Conservation (phyloP, 2,329 filamentous ascomycete species). For the Fusarium transvaalense region DNA sequence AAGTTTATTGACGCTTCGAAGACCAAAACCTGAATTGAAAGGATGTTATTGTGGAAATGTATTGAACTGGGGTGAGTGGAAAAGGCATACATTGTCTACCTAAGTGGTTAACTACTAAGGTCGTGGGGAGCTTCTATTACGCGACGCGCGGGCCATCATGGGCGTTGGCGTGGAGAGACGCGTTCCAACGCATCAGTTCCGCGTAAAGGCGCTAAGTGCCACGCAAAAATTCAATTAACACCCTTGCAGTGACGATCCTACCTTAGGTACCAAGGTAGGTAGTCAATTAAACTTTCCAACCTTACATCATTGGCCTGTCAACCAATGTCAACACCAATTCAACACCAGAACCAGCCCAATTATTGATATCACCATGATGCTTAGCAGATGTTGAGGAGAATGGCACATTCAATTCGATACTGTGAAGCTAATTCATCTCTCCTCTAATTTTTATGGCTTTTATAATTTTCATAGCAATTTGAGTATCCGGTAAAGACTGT, state of each 20-base stretch:
- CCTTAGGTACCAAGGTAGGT: no score
- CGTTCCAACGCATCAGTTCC: conserved; percentile 43
- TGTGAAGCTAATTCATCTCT: conserved; percentile 39
- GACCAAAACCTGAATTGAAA: conserved; percentile 8
- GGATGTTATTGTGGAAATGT: conserved; percentile 12
- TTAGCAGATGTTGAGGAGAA: conserved; percentile 29
- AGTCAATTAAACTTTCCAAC: background rate
- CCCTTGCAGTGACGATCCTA: conserved; percentile 14
- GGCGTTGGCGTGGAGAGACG: conserved; percentile 46
- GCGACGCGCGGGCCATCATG: conserved; percentile 48
- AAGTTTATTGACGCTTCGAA: conserved; percentile 2
- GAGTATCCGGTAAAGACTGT: conserved; percentile 36
- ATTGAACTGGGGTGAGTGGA: conserved; percentile 11
- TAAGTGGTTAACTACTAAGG: conserved; percentile 38
- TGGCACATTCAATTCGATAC: conserved; percentile 43
- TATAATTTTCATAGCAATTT: conserved; percentile 5
- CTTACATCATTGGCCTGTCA: conserved; percentile 4
- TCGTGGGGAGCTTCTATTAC: conserved; percentile 49
- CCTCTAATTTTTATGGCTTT: conserved; percentile 19
- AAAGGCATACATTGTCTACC: conserved; percentile 29
- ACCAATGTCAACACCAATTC: background rate
- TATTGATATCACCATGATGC: background rate
- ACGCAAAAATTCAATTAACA: conserved; percentile 13
- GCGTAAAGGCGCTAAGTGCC: conserved; percentile 14
- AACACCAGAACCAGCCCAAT: background rate